Evolutionary conservation across 306 rosid species (phyloP), one percentile per base, ranked within the genome.

Genomic region (Rosa rugosa): DNA sequence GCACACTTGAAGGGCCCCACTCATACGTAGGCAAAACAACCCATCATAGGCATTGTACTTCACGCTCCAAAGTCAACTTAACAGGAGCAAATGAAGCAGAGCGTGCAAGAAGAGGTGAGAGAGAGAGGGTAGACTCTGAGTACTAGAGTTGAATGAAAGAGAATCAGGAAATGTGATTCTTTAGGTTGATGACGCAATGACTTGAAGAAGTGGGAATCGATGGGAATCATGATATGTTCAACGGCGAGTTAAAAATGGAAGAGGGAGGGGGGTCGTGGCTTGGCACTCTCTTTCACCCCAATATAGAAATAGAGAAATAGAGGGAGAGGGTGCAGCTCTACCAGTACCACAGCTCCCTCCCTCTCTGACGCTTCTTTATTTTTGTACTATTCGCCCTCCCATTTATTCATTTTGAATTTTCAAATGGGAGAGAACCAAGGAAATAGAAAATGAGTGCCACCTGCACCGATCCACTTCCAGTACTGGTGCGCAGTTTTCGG

Each of bases 31-130:
- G 13, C 68, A 2, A n/a, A 8, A 38, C 31, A 18, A 45, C 31
- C 40, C 67, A 62, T 27, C 67, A 62, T 4, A 51, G 51, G 46
- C 54, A 25, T 76, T 72, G 88, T 73, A 82, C 71, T 79, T 72
- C 84, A 71, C 80, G 71, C 45, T 40, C 76, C 6, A 63, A 87
- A 89, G 97, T 91, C 93, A 87, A 83, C 86, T 60, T 31, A 25
- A 69, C 47, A 74, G 65, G 11, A 16, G 17, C 25, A 10, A 0
- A 59, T 59, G 64, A 57, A 59, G 65, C 65, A 20, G 65, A 23
- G 14, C 1, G 14, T 8, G n/a, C 9, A 20, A 8, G 63, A 56
- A 56, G 27, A n/a, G n/a, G 12, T 1, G 62, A 54, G 6, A 51
- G n/a, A 3, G 20, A 22, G 16, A 4, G 60, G 62, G 44, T 6